Conservation (phyloP, 2,329 filamentous ascomycete species). For the Penicillium sp. region DNA sequence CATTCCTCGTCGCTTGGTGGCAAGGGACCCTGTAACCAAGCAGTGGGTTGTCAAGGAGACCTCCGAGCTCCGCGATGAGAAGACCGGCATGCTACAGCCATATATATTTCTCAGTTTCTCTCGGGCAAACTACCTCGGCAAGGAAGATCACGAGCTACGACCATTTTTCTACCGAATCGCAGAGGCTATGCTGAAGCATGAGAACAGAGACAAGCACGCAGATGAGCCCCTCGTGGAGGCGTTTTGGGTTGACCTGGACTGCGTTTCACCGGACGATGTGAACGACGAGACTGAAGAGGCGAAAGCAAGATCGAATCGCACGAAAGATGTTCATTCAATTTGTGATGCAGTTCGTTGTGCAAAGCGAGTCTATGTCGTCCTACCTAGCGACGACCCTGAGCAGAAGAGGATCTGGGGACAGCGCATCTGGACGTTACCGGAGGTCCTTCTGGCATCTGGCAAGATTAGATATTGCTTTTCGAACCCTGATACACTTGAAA, state of each 20-base stretch:
- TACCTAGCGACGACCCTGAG: slow-evolving; percentile 9
- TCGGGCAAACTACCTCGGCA: slow-evolving; percentile 12
- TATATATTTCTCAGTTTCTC: slow-evolving; percentile 27
- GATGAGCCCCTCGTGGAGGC: slow-evolving; percentile 11
- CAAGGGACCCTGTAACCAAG: slow-evolving; percentile 10
- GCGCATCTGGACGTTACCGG: slow-evolving; percentile 8
- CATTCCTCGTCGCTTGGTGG: slow-evolving; percentile 19
- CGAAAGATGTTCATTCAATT: slow-evolving; percentile 23
- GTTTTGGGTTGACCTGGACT: slow-evolving; percentile 23
- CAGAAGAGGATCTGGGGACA: slow-evolving; percentile 16
- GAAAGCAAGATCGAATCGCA: not conserved
- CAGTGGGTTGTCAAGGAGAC: slow-evolving; percentile 17
- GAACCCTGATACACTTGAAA: not conserved
- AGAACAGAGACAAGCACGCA: not conserved
- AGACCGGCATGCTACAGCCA: slow-evolving; percentile 16
- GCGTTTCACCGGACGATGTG: slow-evolving; percentile 10
- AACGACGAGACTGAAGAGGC: not conserved
- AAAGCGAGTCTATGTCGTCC: slow-evolving; percentile 20
- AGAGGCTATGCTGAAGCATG: slow-evolving; percentile 1
- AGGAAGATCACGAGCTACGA: slow-evolving; percentile 3
- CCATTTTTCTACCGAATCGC: not conserved
- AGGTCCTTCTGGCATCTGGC: slow-evolving; percentile 1
- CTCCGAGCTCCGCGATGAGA: slow-evolving; percentile 15
- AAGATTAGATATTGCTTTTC: not conserved
- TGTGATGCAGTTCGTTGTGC: slow-evolving; percentile 24